Evolutionary conservation across 1,139 yeast species (phyloP), one percentile per base, ranked within the genome.

Genomic region (Hemisphaericaspora subhashii): DNA sequence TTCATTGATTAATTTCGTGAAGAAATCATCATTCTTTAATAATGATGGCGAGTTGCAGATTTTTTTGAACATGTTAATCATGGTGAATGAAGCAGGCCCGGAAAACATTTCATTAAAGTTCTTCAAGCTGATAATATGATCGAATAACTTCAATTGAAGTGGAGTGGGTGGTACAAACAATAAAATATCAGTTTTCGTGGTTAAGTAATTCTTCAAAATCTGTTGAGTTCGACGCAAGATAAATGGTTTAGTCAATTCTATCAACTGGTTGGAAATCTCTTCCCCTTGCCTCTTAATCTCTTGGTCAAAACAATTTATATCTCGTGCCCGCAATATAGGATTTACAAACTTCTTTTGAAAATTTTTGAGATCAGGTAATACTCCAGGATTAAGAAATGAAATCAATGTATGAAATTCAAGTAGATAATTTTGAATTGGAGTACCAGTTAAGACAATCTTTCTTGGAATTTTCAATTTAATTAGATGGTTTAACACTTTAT

Each of bases 351-450:
- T 71, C 44, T 74, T 78, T 51, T 85, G 89, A 56, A 92, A 92
- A 2, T 68, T 62, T 23, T 74, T 66, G 41, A 76, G 74, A 0
- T 73, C 67, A 0, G 96, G 96, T 23, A 92, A 64, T 2, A 85
- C 65, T 0, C 90, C 92, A 0, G 97, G 96, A 53, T 88, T 89
- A 11, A 89, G 66, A 56, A 90, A 90, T 53, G 89, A 85, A 5
- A 85, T 77, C 55, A 92, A 79, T 10, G 86, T 84, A 59, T 69
- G 88, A 56, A 86, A 92, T 55, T 92, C 99, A 2, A 68, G 69
- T 39, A 94, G 72, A 57, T 92, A 96, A 59, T 92, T 92, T 57
- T 92, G 98, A 24, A 92, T 87, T 0, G 98, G 98, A 0, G 98
- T 92, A 0, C 98, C 98, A 0, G 96, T 81, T 8, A 92, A 64